Evolutionary conservation across 495 filamentous ascomycete genomes (phyloP).

Genomic region (Lasiosphaeriaceae sp.): DNA sequence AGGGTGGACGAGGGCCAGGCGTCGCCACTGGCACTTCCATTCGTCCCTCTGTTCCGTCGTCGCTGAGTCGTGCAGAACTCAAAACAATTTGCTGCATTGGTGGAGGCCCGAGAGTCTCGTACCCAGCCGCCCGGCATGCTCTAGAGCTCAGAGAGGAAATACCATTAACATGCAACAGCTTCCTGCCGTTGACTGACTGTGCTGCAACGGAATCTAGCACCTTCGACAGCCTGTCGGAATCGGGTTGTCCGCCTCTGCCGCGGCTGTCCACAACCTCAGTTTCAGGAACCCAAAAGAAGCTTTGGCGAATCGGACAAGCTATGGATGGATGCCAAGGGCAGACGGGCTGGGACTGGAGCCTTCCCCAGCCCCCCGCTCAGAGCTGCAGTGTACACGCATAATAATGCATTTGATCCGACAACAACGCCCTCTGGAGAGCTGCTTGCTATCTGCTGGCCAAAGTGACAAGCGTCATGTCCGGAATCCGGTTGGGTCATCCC

Average conservation of each 20-base stretch:
- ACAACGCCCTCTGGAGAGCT: not conserved
- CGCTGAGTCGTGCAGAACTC: slow-evolving; percentile 5
- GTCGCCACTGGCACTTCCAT: not conserved
- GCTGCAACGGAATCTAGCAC: not conserved
- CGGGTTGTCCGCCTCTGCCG: slow-evolving; percentile 5
- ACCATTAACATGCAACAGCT: not conserved
- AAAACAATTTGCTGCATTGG: slow-evolving; percentile 1
- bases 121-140: not conserved
- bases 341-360: too few species aligned
- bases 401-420: not conserved
- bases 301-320: not conserved
- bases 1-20: not conserved
- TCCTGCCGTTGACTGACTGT: not conserved
- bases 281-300: not conserved
- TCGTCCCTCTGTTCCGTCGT: not conserved
- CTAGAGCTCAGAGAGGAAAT: slow-evolving; percentile 9
- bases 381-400: not conserved
- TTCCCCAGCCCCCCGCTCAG: not conserved
- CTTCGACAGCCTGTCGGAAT: slow-evolving; percentile 2
- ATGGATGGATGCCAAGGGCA: too few species aligned
- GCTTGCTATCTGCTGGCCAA: not conserved
- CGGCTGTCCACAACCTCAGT: not conserved
- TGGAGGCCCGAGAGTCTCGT: slow-evolving; percentile 2
- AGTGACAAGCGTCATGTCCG: not conserved
- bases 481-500: slow-evolving; percentile 2